Percentiles rank a stretch among this genome's conserved stretches.
These are phyloP conservation scores for Vigna radiata DNA, from an alignment of 306 rosid species.

Conservation along the genomic window DNA sequence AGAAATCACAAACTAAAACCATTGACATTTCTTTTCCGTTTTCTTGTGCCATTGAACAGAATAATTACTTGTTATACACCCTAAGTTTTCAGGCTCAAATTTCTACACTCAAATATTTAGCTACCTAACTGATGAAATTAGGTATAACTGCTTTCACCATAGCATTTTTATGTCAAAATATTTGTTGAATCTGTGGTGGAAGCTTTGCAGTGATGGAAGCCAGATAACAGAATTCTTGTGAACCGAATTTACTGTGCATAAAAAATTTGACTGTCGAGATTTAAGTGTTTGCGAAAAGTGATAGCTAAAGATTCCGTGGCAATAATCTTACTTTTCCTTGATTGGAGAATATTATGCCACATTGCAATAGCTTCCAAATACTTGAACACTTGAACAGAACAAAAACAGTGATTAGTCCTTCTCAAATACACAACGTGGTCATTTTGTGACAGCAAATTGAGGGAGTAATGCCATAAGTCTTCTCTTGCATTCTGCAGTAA, in stretches of 20 bases:
- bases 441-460: slow-evolving; percentile 25
- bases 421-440: not conserved
- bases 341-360: slow-evolving; percentile 16
- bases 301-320: slow-evolving; percentile 5
- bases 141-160: slow-evolving; percentile 20
- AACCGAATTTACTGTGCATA: not conserved
- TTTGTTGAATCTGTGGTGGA: slow-evolving; percentile 17
- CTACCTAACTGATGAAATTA: slow-evolving; percentile 25
- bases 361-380: not conserved
- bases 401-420: not conserved
- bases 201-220: not conserved
- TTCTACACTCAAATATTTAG: not conserved
- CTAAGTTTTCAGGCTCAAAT: slow-evolving; percentile 4
- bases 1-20: not conserved
- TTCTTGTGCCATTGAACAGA: slow-evolving; percentile 4
- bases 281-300: not conserved
- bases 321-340: not conserved
- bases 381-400: not conserved
- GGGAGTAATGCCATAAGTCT: not conserved
- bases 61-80: not conserved
- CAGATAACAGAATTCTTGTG: not conserved
- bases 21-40: not conserved
- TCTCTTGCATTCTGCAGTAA: not conserved
- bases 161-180: not conserved
- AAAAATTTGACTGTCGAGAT: not conserved